Conservation (phyloP, 2,329 filamentous ascomycete genomes). For the Aspergillus japonicus region DNA sequence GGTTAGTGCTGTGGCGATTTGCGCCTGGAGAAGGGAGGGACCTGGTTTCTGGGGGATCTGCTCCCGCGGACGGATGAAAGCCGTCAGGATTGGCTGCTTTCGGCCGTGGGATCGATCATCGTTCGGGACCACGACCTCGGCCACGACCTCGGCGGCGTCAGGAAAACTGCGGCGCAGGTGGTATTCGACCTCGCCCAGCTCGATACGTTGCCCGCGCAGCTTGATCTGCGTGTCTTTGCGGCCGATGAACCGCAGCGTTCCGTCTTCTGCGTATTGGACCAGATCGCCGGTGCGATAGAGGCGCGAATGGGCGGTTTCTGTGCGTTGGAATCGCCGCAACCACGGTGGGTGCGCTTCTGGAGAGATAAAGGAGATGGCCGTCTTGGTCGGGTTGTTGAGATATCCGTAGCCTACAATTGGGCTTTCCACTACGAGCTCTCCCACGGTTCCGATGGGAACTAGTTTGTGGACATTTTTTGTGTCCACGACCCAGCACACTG, state of each 20-base stretch:
- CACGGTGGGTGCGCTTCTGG: neutral
- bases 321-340: neutral
- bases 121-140: neutral
- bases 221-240: constrained; percentile 11
- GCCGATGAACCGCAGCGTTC: constrained; percentile 5
- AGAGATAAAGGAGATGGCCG: constrained; percentile 7
- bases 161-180: neutral
- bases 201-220: constrained; percentile 11
- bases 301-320: neutral
- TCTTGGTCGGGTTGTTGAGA: constrained; percentile 27
- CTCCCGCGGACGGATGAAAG: neutral
- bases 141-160: neutral
- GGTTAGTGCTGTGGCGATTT: neutral
- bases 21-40: neutral
- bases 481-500: constrained; percentile 25
- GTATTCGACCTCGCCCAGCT: constrained; percentile 9
- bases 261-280: constrained; percentile 6
- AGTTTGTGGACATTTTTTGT: constrained; percentile 14
- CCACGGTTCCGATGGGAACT: constrained; percentile 22
- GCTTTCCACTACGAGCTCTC: constrained; percentile 45
- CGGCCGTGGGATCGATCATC: neutral
- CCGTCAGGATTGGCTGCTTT: neutral
- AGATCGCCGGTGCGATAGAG: constrained; percentile 11
- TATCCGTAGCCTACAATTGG: constrained; percentile 43
- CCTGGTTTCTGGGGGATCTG: neutral